phyloP scores from a whole-genome alignment of 2,329 filamentous ascomycete species.

The Harringtonia aguacate region DNA sequence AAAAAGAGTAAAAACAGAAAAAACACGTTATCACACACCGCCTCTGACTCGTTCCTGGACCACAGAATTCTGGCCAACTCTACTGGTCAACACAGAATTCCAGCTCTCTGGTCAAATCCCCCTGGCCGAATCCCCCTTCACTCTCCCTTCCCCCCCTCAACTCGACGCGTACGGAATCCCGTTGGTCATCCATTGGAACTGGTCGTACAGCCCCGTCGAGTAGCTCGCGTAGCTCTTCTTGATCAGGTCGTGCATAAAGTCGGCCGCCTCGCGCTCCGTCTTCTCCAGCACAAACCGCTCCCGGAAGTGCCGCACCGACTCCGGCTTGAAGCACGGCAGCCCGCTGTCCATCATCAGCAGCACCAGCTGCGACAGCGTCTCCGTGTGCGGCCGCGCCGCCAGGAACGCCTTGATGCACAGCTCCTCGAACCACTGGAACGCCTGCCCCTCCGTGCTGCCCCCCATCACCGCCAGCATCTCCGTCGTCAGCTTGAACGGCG shows the following conservation, averaged over 20 bases:
- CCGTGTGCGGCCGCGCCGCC: constrained; percentile 72
- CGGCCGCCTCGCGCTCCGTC: constrained; percentile 83
- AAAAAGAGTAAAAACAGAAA: no score
- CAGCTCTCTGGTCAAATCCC: no score
- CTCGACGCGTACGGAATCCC: constrained; percentile 14
- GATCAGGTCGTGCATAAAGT: constrained; percentile 84
- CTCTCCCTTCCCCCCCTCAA: constrained; percentile 2
- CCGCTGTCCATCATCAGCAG: constrained; percentile 93
- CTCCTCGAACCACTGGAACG: constrained; percentile 94
- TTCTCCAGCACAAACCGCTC: constrained; percentile 89
- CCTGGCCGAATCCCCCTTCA: background rate
- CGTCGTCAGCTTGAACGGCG: constrained; percentile 92
- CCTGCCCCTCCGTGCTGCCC: constrained; percentile 69
- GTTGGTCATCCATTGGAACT: constrained; percentile 58
- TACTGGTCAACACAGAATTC: no score
- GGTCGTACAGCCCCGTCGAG: constrained; percentile 90
- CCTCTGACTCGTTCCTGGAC: no score
- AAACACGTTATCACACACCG: no score
- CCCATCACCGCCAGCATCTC: constrained; percentile 99
- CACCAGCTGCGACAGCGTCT: constrained; percentile 84
- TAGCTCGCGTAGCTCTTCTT: constrained; percentile 85
- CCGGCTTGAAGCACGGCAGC: constrained; percentile 93
- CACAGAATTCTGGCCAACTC: no score
- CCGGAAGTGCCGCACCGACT: constrained; percentile 84
- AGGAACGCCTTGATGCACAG: constrained; percentile 93